Percentiles rank a stretch among this genome's conserved stretches.
Evolutionary conservation across 371 early-diverging fungal species (phyloP).

Genomic region (Mucor mucedo): DNA sequence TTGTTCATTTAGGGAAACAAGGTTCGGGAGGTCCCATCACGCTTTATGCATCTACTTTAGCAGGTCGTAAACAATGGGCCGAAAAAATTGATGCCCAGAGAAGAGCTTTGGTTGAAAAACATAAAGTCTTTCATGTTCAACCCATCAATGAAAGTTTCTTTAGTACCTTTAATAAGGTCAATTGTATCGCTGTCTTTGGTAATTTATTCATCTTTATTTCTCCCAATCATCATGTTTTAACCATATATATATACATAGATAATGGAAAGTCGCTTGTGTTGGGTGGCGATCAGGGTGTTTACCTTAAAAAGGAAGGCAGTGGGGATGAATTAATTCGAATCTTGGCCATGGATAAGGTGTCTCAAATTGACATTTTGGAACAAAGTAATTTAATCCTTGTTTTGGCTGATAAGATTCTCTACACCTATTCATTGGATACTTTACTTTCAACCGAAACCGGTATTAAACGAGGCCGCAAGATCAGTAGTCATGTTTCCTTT

Average conservation of each 20-base stretch:
- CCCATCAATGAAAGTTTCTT: slow-evolving; percentile 42
- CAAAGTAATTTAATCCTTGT: slow-evolving; percentile 76
- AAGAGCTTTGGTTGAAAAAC: slow-evolving; percentile 59
- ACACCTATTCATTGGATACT: slow-evolving; percentile 76
- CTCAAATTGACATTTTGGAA: slow-evolving; percentile 86
- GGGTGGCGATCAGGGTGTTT: slow-evolving; percentile 56
- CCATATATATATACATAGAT: neutral
- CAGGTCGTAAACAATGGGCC: slow-evolving; percentile 82
- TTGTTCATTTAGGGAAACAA: slow-evolving; percentile 79
- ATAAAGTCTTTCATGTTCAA: slow-evolving; percentile 65
- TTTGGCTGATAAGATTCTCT: slow-evolving; percentile 82
- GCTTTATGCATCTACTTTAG: slow-evolving; percentile 73
- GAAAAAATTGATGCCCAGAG: slow-evolving; percentile 82
- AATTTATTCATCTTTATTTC: slow-evolving; percentile 2
- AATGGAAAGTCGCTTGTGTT: slow-evolving; percentile 38
- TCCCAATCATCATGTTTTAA: neutral
- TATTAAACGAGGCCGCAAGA: slow-evolving; percentile 64
- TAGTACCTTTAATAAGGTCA: slow-evolving; percentile 40
- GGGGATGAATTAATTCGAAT: slow-evolving; percentile 53
- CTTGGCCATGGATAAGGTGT: slow-evolving; percentile 78
- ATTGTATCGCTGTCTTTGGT: slow-evolving; percentile 44
- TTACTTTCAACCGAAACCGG: slow-evolving; percentile 54
- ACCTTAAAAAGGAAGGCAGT: slow-evolving; percentile 37
- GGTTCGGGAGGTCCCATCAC: slow-evolving; percentile 68
- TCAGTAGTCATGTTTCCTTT: slow-evolving; percentile 83